Evolutionary conservation across 2,329 filamentous ascomycete genomes (phyloP).

Genomic region (Apiospora hydei): DNA sequence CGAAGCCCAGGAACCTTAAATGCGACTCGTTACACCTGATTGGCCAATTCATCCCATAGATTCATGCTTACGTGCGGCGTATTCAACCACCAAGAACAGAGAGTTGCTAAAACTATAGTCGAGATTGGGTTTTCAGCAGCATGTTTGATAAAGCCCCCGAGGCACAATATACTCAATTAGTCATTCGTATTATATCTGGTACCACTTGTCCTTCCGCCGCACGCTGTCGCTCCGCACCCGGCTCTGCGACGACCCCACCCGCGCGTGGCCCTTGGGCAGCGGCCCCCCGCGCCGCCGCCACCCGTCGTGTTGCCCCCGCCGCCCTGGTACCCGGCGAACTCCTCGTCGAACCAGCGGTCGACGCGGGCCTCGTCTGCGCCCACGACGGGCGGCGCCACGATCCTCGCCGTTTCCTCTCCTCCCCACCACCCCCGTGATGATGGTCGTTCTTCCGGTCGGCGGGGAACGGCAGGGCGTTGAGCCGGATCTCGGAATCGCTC

Average conservation of each 20-base stretch:
- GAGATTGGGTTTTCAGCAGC: too few species aligned
- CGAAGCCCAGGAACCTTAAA: too few species aligned
- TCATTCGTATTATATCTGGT: neutral
- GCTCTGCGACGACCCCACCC: constrained; percentile 8
- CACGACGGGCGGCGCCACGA: neutral
- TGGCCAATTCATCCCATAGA: too few species aligned
- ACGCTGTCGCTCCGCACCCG: constrained; percentile 20
- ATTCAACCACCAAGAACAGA: too few species aligned
- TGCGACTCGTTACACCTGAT: too few species aligned
- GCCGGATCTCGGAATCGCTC: constrained; percentile 3
- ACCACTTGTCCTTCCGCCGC: constrained; percentile 20
- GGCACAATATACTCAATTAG: too few species aligned
- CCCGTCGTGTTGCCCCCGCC: too few species aligned
- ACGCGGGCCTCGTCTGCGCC: neutral
- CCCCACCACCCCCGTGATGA: neutral
- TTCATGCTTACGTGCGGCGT: too few species aligned
- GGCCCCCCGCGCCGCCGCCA: neutral
- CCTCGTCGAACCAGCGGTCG: constrained; percentile 16
- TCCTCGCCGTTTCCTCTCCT: neutral
- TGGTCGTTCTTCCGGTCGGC: neutral
- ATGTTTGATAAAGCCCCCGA: too few species aligned
- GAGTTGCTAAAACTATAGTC: too few species aligned
- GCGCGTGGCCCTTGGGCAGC: neutral
- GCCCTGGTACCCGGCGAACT: neutral
- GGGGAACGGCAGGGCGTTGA: neutral